Evolutionary conservation across 1,284 basidiomycete species (phyloP).

Genomic region (Trametes pubescens): DNA sequence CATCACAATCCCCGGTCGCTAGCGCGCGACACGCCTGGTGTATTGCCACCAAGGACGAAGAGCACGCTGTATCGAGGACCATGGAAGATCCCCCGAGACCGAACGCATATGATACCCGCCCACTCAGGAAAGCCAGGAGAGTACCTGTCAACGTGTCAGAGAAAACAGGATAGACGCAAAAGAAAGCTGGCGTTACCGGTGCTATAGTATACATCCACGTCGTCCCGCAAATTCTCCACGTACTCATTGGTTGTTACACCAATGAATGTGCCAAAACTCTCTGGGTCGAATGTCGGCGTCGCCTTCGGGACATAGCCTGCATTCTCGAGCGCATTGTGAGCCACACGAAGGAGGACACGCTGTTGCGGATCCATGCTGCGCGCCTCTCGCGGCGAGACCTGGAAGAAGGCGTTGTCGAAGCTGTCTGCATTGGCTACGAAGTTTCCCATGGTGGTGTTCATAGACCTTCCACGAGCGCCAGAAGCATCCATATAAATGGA

Average conservation of each 20-base stretch:
- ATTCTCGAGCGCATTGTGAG: constrained; percentile 72
- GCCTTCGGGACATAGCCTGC: constrained; percentile 72
- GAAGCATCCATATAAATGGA: constrained; percentile 46
- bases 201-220: constrained; percentile 75
- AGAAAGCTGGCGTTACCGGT: constrained; percentile 55
- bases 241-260: constrained; percentile 78
- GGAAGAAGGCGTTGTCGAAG: constrained; percentile 78
- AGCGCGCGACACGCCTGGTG: constrained; percentile 74
- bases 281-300: constrained; percentile 57
- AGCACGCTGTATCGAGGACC: constrained; percentile 77
- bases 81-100: constrained; percentile 73
- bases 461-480: constrained; percentile 44
- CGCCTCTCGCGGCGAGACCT: constrained; percentile 75
- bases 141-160: constrained; percentile 56
- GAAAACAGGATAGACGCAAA: neutral
- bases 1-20: constrained; percentile 66
- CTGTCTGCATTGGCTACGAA: constrained; percentile 63
- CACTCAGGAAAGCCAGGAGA: constrained; percentile 71
- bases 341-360: constrained; percentile 68
- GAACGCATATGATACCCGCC: constrained; percentile 74
- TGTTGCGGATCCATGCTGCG: constrained; percentile 80
- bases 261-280: constrained; percentile 68
- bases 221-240: constrained; percentile 63
- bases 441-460: constrained; percentile 59
- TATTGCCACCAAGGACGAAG: constrained; percentile 70